Conservation (phyloP, 2,329 filamentous ascomycete genomes). For the Aspergillus niger region DNA sequence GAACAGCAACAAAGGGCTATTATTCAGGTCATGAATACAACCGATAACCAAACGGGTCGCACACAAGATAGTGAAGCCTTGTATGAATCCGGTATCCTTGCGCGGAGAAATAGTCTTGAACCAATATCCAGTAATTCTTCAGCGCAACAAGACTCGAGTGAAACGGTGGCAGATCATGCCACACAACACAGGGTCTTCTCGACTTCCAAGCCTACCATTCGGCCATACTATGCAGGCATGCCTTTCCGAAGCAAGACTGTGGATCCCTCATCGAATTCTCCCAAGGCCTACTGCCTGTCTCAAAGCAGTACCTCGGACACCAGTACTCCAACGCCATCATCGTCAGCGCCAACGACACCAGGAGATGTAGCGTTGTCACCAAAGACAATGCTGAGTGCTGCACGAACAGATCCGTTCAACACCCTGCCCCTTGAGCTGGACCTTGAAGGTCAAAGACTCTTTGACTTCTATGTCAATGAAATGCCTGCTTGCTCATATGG, state of each 20-base stretch:
- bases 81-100: background rate
- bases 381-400: conserved; percentile 37
- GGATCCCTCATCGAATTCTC: conserved; percentile 1
- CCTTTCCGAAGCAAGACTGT: background rate
- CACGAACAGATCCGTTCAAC: conserved; percentile 43
- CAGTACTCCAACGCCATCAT: conserved; percentile 15
- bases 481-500: conserved; percentile 45
- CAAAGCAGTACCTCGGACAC: conserved; percentile 18
- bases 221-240: background rate
- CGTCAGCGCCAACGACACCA: conserved; percentile 21
- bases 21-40: background rate
- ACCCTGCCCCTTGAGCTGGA: conserved; percentile 36
- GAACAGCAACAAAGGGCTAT: conserved; percentile 13
- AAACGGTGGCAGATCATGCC: background rate
- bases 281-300: conserved; percentile 6
- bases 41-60: background rate
- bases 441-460: conserved; percentile 34
- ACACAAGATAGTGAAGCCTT: background rate
- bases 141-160: background rate
- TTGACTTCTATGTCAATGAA: conserved; percentile 45
- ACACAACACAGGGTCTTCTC: background rate
- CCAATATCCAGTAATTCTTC: background rate
- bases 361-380: conserved; percentile 28
- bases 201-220: background rate
- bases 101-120: background rate